Percentiles rank a stretch among this genome's conserved stretches.
Conservation (phyloP, 2,329 filamentous ascomycete species). For the Scedosporium boydii region DNA sequence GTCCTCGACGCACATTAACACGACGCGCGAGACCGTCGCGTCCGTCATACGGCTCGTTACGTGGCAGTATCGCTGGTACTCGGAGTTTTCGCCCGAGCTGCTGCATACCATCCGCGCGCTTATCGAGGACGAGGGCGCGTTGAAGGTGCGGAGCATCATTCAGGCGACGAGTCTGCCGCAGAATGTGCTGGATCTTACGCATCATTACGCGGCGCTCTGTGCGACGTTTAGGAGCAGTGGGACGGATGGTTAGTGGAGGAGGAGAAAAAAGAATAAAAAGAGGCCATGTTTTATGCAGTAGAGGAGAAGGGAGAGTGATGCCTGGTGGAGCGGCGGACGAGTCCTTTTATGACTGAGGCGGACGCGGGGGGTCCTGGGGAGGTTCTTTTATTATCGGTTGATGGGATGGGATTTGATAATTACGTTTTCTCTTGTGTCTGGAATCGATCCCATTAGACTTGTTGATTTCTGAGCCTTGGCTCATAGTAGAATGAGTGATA, state of each 20-base stretch:
- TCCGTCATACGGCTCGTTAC: slow-evolving; percentile 87
- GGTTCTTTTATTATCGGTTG: no score
- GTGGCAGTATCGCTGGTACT: slow-evolving; percentile 99
- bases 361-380: no score
- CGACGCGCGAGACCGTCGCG: slow-evolving; percentile 68
- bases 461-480: no score
- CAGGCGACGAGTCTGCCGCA: slow-evolving; percentile 92
- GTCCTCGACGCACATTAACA: neutral
- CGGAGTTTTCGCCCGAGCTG: slow-evolving; percentile 91
- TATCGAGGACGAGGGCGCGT: slow-evolving; percentile 94
- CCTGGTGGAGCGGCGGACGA: no score
- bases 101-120: slow-evolving; percentile 80
- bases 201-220: slow-evolving; percentile 91
- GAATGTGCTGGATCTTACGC: slow-evolving; percentile 84
- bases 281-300: neutral
- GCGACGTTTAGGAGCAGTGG: slow-evolving; percentile 92
- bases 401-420: no score
- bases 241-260: slow-evolving; percentile 61
- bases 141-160: slow-evolving; percentile 95
- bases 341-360: neutral
- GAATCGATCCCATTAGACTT: no score
- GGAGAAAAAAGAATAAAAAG: neutral
- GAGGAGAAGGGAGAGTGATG: neutral
- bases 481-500: no score
- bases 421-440: no score